Evolutionary conservation across 768 basidiomycete species (phyloP), one percentile per base, ranked within the genome.

Genomic region (Floccularia luteovirens): DNA sequence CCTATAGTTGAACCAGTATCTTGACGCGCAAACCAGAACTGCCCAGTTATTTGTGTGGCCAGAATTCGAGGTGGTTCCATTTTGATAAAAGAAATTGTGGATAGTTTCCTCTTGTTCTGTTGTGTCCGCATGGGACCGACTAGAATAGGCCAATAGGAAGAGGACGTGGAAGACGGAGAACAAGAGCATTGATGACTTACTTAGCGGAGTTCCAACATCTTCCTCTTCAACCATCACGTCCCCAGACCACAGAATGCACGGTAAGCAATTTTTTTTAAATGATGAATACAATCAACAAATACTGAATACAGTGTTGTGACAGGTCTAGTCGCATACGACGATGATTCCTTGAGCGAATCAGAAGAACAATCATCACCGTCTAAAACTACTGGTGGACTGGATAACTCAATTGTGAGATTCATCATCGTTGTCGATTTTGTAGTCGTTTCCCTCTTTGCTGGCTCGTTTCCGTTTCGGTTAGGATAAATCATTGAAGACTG

Each of bases 1-100:
- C 31, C 94, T 69, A 55, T 99, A 99, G 57, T 99, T 99, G 71
- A 99, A 99, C 93, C 93, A 97, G 57, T 93, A 94, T 42, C 93
- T 59, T 4, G 92, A 96, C 1, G 96, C 74, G 51, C 88, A 93
- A 3, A 98, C 93, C 24, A 98, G 68, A 4, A 99, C 93, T 1
- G 96, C 96, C 96, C 96, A 99, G 58, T 98, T 98, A 56, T 98
- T 99, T 4, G 94, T 96, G 56, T 96, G 91, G 22, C 57, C 57
- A 12, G 69, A 70, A 5, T 45, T 46, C 3, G 52, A 54, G 8
- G 53, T 39, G 4, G 50, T 43, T 14, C 51, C 60, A 60, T 67
- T 62, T 38, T 62, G 57, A 5, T 51, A 56, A 50, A 77, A 75
- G 56, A 78, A 77, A 24, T 69, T 59, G 24, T 58, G 54, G 22